Evolutionary conservation across 805 yeast genomes (phyloP), one percentile per base, ranked within the genome.

Genomic region (Candida caryicola): DNA sequence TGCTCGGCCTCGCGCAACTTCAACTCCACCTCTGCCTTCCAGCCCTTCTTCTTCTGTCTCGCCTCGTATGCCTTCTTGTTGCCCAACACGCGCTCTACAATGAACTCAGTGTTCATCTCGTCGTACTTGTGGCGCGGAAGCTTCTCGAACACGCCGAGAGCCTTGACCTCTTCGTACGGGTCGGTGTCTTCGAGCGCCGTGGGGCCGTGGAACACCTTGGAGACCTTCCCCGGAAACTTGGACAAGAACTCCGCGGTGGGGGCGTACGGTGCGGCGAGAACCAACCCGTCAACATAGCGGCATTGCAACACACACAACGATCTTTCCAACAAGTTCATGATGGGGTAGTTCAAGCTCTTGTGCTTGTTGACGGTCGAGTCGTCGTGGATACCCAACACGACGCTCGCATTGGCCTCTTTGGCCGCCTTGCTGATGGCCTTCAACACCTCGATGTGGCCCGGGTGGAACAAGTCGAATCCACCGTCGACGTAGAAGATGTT

Each of bases 231-330:
- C 8, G 72, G 68, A 32, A 79, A 57, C 14, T 50, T 47, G 3
- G 44, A 43, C 17, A 81, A 48, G 42, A 71, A 81, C 3, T 51
- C 46, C 5, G 26, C 8, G 4, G 69, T 62, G 14, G 84, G 81
- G 3, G 46, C 48, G 45, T 69, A 71, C 13, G 91, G 90, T 1
- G 86, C 86, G 2, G 81, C 84, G 26, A 91, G 58, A 1, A 93
- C 67, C 3, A 88, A 69, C 1, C 85, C 88, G 55, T 88, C 95
- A 21, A 89, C 88, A 50, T 84, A 85, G 38, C 74, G 74, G 62
- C 96, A 88, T 60, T 91, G 96, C 51, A 93, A 65, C 5, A 89
- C 90, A 59, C 96, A 88, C 43, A 93, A 66, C 0, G 90, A 74
- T 43, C 98, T 75, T 60, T 93, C 98, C 43, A 83, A 77, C 14